Conservation (phyloP, 1,284 basidiomycete genomes). For the Exobasidium rhododendri region DNA sequence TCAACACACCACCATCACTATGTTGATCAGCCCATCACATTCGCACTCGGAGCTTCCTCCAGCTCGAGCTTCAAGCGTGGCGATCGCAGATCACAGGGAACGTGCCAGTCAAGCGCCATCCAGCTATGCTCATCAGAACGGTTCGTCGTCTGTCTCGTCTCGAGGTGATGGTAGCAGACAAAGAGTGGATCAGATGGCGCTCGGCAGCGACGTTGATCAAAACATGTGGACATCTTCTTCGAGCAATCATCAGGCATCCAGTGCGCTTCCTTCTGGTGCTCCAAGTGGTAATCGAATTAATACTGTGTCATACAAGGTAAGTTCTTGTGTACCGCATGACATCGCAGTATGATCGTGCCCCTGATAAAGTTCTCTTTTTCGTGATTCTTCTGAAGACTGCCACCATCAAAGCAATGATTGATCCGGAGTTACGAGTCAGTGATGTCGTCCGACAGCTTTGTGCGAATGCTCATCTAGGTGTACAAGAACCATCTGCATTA, state of each 20-base stretch:
- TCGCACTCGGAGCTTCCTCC: too few species aligned
- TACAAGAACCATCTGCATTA: conserved; percentile 74
- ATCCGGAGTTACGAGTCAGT: conserved; percentile 36
- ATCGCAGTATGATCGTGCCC: too few species aligned
- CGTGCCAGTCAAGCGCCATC: too few species aligned
- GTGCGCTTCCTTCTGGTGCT: not conserved
- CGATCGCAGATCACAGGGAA: too few species aligned
- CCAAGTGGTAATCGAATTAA: conserved; percentile 7
- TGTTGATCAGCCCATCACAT: too few species aligned
- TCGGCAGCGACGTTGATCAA: too few species aligned
- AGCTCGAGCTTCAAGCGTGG: too few species aligned
- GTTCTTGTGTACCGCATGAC: too few species aligned
- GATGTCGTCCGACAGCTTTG: conserved; percentile 54
- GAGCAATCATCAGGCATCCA: not conserved
- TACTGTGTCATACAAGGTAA: conserved; percentile 10
- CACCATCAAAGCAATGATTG: conserved; percentile 45
- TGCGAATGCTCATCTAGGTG: conserved; percentile 64
- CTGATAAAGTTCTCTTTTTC: not conserved
- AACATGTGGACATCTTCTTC: not conserved
- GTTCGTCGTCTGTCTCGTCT: not conserved
- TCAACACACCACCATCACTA: too few species aligned
- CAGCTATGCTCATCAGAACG: not conserved
- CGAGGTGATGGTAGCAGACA: not conserved
- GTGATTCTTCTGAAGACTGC: conserved; percentile 19
- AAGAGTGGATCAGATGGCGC: too few species aligned